Evolutionary conservation across 345 rosid genomes (phyloP).

Genomic region (Eucalyptus regnans): DNA sequence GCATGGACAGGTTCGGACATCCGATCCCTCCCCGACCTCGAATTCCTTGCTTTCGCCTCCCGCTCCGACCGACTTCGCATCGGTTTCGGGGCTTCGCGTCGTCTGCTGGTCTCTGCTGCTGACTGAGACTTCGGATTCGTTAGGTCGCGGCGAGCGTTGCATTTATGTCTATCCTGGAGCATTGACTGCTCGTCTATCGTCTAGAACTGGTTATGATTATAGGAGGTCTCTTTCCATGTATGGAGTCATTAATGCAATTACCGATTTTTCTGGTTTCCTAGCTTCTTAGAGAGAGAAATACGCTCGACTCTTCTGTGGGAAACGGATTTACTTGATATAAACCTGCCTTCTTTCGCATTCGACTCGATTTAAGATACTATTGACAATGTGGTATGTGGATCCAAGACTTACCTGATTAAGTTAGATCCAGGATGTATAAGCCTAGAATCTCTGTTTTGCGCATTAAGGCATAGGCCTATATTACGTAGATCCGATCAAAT

Average conservation of each 20-base stretch:
- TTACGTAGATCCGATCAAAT: background rate
- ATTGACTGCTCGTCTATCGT: background rate
- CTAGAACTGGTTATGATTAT: background rate
- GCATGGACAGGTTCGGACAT: conserved; percentile 58
- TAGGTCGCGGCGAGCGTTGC: background rate
- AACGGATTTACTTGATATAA: background rate
- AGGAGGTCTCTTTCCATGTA: background rate
- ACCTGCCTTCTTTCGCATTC: background rate
- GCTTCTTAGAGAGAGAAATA: background rate
- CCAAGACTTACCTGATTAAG: background rate
- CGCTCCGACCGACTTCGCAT: background rate
- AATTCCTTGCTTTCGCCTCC: background rate
- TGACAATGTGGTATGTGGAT: background rate
- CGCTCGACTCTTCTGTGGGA: background rate
- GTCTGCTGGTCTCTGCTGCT: background rate
- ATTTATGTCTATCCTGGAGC: background rate
- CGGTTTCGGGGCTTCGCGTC: background rate
- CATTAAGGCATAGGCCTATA: background rate
- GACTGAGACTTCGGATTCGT: background rate
- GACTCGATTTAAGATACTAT: background rate
- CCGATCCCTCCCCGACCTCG: background rate
- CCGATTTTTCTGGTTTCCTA: background rate
- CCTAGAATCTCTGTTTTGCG: background rate
- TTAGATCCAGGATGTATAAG: background rate
- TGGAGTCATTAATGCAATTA: background rate